Evolutionary conservation across 805 yeast genomes (phyloP), one percentile per base, ranked within the genome.

Genomic region (Candida morakotiae): DNA sequence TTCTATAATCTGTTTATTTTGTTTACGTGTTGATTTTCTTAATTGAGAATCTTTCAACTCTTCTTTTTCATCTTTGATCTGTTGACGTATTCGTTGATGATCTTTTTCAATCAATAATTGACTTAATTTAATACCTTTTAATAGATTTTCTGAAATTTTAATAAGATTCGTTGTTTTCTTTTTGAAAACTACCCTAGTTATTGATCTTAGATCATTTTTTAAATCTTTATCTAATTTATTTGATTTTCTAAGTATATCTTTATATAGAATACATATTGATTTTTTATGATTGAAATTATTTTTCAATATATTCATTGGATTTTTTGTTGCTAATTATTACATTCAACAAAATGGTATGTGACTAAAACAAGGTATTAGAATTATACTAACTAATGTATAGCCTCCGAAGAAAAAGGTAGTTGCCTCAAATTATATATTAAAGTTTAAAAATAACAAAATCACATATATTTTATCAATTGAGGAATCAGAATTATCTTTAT

Each of bases 401-500:
- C 53, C 61, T 5, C 60, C 62, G 2, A 56, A 57, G 37, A 43
- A 32, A 19, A 19, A 31, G 3, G 41, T 44, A 13, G 28, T 36
- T 1, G 29, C 32, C 10, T 41, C 31, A 15, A 25, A 51, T 11
- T 58, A 63, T 2, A 55, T 65, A 3, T 39, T 67, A 34, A 67
- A 65, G 45, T 62, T 66, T 46, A 67, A 66, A 38, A 46, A 65
- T 21, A 44, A 43, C 2, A 53, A 51, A 26, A 38, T 56, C 3
- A 62, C 71, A 1, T 66, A 59, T 38, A 48, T 54, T 17, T 34
- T 64, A 9, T 54, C 64, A 0, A 36, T 64, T 50, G 50, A 9
- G 18, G 16, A 26, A 14, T 3, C n/a, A 7, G 17, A 26, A 34
- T 26, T 25, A 13, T 16, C 10, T 23, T 4, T 53, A 9, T 36